Evolutionary conservation across 305 asterid species (phyloP).

Genomic region (Solanum chacoense): DNA sequence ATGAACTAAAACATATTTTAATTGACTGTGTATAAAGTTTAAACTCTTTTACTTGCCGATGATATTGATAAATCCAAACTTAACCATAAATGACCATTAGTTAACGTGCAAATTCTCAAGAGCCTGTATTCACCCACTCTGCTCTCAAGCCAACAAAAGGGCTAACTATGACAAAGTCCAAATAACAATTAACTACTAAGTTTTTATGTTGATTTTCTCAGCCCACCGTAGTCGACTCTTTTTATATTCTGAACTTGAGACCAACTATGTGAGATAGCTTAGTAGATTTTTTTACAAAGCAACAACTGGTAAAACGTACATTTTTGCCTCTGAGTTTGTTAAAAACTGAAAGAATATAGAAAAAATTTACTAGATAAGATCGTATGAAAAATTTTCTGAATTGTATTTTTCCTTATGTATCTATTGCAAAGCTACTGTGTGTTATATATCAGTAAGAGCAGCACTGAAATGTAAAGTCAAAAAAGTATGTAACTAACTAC

Average conservation of each 20-base stretch:
- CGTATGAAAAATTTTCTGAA: no score
- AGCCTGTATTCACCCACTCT: not conserved
- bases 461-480: no score
- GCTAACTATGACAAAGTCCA: not conserved
- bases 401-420: no score
- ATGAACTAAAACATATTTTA: not conserved
- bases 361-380: no score
- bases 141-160: not conserved
- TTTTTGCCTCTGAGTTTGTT: no score
- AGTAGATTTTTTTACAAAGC: no score
- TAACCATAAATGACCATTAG: not conserved
- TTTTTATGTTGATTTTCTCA: no score
- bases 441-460: no score
- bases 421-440: no score
- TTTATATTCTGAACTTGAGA: not conserved
- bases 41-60: not conserved
- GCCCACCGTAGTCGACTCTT: no score
- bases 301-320: not conserved
- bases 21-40: not conserved
- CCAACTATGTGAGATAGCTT: not conserved
- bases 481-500: no score
- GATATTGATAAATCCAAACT: not conserved
- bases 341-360: no score
- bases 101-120: not conserved
- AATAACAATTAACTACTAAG: not conserved